Evolutionary conservation across 2,329 filamentous ascomycete species (phyloP).

Genomic region (Pseudogymnoascus sp.): DNA sequence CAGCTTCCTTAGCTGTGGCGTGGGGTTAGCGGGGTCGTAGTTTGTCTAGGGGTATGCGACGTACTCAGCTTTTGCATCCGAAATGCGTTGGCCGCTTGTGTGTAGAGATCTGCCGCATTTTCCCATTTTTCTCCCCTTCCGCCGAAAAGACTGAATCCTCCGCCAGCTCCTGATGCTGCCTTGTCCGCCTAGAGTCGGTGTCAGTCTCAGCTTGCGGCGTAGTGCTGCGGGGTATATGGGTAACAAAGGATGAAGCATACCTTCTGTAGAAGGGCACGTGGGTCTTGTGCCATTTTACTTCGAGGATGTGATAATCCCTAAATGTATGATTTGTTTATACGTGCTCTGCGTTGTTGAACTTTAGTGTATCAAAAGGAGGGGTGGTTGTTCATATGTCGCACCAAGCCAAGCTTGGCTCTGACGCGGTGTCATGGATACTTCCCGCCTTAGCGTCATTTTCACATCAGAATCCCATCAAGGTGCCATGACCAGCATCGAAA

Average conservation of each 20-base stretch:
- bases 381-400: background rate
- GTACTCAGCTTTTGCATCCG: slow-evolving; percentile 76
- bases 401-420: slow-evolving; percentile 6
- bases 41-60: slow-evolving; percentile 19
- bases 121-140: slow-evolving; percentile 82
- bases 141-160: slow-evolving; percentile 86
- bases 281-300: slow-evolving; percentile 61
- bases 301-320: slow-evolving; percentile 7
- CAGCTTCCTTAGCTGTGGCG: slow-evolving; percentile 60
- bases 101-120: slow-evolving; percentile 78
- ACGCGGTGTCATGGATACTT: slow-evolving; percentile 8
- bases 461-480: background rate
- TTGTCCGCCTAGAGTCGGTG: slow-evolving; percentile 67
- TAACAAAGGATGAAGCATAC: slow-evolving; percentile 33
- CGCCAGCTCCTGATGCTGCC: slow-evolving; percentile 60
- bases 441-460: slow-evolving; percentile 5
- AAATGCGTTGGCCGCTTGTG: slow-evolving; percentile 85
- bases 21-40: background rate
- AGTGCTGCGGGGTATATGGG: background rate
- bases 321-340: slow-evolving; percentile 10
- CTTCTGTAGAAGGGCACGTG: slow-evolving; percentile 70
- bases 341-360: slow-evolving; percentile 8
- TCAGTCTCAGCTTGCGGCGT: slow-evolving; percentile 18
- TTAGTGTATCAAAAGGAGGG: background rate
- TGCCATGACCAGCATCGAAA: background rate